phyloP scores from a whole-genome alignment of 148 eudicot genomes.

The Talinum fruticosum region DNA sequence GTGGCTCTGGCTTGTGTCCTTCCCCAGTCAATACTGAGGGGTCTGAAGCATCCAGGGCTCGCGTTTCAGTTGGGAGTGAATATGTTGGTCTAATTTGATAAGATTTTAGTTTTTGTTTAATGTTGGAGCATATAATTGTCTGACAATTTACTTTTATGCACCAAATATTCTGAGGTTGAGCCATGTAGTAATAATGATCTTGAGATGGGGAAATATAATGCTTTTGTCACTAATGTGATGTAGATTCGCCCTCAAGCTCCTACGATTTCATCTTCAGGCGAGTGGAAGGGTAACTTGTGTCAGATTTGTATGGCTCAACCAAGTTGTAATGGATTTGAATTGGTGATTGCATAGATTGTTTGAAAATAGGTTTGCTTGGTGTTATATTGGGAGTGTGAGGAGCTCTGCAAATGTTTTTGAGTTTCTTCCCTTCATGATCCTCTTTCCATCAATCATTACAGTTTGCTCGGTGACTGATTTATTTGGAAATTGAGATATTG shows the following conservation, averaged over 20 bases:
- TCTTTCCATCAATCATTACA: not conserved
- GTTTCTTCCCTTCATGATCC: not conserved
- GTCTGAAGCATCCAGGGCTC: not conserved
- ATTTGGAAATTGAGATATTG: no score
- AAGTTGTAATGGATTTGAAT: not conserved
- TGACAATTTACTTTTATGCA: not conserved
- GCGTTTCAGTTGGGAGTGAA: no score
- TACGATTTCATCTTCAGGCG: not conserved
- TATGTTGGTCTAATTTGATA: not conserved
- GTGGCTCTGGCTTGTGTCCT: not conserved
- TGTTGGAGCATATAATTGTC: not conserved
- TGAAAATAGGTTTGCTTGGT: not conserved
- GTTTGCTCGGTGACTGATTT: no score
- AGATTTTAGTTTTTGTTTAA: no score
- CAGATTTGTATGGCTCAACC: not conserved
- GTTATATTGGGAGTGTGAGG: not conserved
- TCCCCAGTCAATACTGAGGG: no score
- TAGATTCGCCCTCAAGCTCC: not conserved
- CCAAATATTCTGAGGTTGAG: not conserved
- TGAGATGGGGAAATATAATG: conserved; percentile 1
- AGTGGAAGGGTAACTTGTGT: not conserved
- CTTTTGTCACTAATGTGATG: no score
- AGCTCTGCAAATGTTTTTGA: not conserved
- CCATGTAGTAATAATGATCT: not conserved
- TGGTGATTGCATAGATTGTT: not conserved